Conservation (phyloP, 2,329 filamentous ascomycete genomes). For the Xylariaceae sp. region DNA sequence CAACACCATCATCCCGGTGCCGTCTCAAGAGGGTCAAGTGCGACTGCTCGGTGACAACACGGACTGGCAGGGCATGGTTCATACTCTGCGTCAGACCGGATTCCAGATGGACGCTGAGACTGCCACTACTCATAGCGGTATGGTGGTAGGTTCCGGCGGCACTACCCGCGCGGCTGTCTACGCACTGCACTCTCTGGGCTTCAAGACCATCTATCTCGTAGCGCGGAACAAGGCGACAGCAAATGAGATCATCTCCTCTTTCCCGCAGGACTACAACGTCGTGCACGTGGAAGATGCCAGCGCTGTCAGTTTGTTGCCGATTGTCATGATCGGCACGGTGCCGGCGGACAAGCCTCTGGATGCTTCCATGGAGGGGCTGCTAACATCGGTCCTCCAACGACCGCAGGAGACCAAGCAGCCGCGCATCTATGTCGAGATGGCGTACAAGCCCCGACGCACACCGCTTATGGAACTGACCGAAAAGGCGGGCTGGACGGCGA, state of each 20-base stretch:
- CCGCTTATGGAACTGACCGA: conserved; percentile 78
- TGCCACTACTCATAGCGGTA: conserved; percentile 47
- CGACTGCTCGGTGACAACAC: conserved; percentile 84
- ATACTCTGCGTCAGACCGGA: conserved; percentile 67
- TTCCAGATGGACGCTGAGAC: conserved; percentile 39
- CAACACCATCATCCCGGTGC: conserved; percentile 77
- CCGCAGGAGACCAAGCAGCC: conserved; percentile 33
- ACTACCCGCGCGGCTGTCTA: conserved; percentile 90
- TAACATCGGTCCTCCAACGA: conserved; percentile 50
- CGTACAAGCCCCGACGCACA: conserved; percentile 84
- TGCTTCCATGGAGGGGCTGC: conserved; percentile 57
- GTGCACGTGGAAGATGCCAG: conserved; percentile 49
- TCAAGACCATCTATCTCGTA: conserved; percentile 79
- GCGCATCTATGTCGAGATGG: conserved; percentile 83
- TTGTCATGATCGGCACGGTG: conserved; percentile 82
- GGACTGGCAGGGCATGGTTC: conserved; percentile 89
- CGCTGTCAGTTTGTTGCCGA: conserved; percentile 46
- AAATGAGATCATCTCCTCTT: conserved; percentile 60
- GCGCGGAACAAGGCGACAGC: conserved; percentile 71
- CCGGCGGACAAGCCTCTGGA: conserved; percentile 85
- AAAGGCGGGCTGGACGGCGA: conserved; percentile 71
- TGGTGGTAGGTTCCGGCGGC: conserved; percentile 87
- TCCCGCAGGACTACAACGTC: conserved; percentile 69
- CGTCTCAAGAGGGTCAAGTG: conserved; percentile 37
- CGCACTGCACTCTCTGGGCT: conserved; percentile 77